Conservation (phyloP, 1,139 yeast species). For the Pichiaceae sp. region DNA sequence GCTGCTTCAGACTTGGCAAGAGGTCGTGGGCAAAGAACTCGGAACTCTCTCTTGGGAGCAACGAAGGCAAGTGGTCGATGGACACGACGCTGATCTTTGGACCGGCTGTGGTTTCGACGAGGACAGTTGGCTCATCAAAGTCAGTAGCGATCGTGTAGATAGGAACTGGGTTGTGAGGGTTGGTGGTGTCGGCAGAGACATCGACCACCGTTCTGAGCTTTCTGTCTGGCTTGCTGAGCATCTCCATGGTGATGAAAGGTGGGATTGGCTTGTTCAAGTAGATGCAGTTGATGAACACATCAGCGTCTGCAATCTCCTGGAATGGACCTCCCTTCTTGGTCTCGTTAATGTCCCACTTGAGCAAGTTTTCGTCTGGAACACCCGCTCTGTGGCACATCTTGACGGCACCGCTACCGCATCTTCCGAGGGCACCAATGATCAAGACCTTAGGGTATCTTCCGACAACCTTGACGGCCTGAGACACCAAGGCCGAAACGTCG, state of each 20-base stretch:
- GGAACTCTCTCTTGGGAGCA: constrained; percentile 94
- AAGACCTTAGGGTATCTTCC: constrained; percentile 70
- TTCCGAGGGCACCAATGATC: constrained; percentile 94
- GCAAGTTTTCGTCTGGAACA: constrained; percentile 72
- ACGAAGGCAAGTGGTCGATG: constrained; percentile 94
- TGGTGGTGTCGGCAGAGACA: constrained; percentile 97
- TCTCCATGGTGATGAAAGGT: constrained; percentile 70
- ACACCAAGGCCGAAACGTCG: constrained; percentile 58
- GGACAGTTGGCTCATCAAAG: constrained; percentile 83
- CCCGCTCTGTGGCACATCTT: constrained; percentile 79
- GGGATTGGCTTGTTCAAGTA: constrained; percentile 90
- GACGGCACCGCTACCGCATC: constrained; percentile 98
- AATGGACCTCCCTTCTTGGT: constrained; percentile 97
- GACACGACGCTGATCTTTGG: constrained; percentile 87
- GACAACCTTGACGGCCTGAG: constrained; percentile 51
- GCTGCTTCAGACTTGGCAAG: constrained; percentile 77
- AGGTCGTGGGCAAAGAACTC: constrained; percentile 83
- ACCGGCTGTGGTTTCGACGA: constrained; percentile 67
- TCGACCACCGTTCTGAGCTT: constrained; percentile 87
- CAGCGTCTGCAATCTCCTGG: constrained; percentile 79
- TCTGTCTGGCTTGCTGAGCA: constrained; percentile 58
- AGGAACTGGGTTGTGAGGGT: constrained; percentile 96
- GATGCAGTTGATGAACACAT: constrained; percentile 91
- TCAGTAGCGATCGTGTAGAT: constrained; percentile 85
- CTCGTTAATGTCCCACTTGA: constrained; percentile 96